Evolutionary conservation across 2,329 filamentous ascomycete genomes (phyloP).

Genomic region (Huntiella bhutanensis): DNA sequence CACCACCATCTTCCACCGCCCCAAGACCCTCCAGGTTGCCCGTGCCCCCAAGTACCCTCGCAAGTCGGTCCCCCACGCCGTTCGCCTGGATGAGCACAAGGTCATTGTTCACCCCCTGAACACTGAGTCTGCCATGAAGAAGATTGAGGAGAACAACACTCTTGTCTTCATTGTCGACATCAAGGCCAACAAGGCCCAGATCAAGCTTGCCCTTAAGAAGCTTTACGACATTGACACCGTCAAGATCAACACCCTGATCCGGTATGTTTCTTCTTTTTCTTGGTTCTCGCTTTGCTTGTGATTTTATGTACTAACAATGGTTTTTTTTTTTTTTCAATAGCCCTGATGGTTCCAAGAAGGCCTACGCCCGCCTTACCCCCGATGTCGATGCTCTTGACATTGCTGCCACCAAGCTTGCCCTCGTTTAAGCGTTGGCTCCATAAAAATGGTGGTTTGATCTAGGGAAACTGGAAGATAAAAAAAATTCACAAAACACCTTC

Average conservation of each 20-base stretch:
- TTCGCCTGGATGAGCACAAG: conserved; percentile 93
- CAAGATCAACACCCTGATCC: conserved; percentile 99
- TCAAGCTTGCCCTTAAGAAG: conserved; percentile 96
- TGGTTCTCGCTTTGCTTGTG: not conserved
- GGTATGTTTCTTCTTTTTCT: conserved; percentile 35
- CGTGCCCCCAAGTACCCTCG: conserved; percentile 90
- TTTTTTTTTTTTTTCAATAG: conserved; percentile 23
- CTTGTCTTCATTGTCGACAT: conserved; percentile 93
- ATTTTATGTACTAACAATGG: conserved; percentile 12
- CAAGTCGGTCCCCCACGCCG: conserved; percentile 77
- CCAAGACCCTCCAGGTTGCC: conserved; percentile 86
- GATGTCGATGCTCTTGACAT: conserved; percentile 99
- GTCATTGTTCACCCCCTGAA: conserved; percentile 95
- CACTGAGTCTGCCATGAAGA: conserved; percentile 99
- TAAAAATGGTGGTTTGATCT: conserved; percentile 8
- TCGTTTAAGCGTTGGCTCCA: conserved; percentile 47
- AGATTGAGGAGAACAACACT: conserved; percentile 99
- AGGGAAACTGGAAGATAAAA: conserved; percentile 9
- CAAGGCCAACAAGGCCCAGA: conserved; percentile 99
- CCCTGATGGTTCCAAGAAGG: conserved; percentile 97
- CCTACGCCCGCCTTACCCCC: conserved; percentile 82
- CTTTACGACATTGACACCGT: conserved; percentile 95
- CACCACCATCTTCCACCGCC: conserved; percentile 89
- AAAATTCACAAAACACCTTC: conserved; percentile 9
- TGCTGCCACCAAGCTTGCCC: conserved; percentile 94